These are phyloP conservation scores for Rhodotorula sp. DNA, from an alignment of 1,284 basidiomycete genomes.

Conservation along the genomic window DNA sequence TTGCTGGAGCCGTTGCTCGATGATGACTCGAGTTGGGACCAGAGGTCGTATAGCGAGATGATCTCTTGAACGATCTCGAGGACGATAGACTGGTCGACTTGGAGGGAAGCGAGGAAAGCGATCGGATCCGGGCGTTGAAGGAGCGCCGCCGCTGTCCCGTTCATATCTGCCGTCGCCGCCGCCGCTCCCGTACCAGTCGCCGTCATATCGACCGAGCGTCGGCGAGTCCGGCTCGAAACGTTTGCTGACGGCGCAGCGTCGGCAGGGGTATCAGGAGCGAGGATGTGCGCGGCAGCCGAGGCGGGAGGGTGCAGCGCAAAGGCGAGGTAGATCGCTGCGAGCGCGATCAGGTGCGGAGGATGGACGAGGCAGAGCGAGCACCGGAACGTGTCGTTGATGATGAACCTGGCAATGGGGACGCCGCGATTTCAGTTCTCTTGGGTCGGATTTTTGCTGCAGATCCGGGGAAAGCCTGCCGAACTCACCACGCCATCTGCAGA, in stretches of 20 bases:
- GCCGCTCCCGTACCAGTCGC: background rate
- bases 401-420: conserved; percentile 63
- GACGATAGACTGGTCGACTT: conserved; percentile 76
- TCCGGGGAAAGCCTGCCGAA: background rate
- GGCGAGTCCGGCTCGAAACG: background rate
- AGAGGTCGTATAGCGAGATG: conserved; percentile 78
- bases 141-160: conserved; percentile 31
- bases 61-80: conserved; percentile 90
- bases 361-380: conserved; percentile 85
- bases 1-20: background rate
- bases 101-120: conserved; percentile 77
- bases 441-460: too few relatives aligned
- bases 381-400: conserved; percentile 93
- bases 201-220: background rate
- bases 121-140: conserved; percentile 57
- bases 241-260: background rate
- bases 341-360: conserved; percentile 89
- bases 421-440: too few relatives aligned
- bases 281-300: conserved; percentile 26
- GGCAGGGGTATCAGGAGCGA: background rate
- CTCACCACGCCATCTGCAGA: conserved; percentile 68
- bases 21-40: conserved; percentile 68
- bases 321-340: conserved; percentile 83
- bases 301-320: conserved; percentile 56
- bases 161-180: conserved; percentile 8